A percentile compares a stretch with the other conserved stretches of the same genome.
Conservation (phyloP, 2,329 filamentous ascomycete species). For the Exophiala aquamarina region DNA sequence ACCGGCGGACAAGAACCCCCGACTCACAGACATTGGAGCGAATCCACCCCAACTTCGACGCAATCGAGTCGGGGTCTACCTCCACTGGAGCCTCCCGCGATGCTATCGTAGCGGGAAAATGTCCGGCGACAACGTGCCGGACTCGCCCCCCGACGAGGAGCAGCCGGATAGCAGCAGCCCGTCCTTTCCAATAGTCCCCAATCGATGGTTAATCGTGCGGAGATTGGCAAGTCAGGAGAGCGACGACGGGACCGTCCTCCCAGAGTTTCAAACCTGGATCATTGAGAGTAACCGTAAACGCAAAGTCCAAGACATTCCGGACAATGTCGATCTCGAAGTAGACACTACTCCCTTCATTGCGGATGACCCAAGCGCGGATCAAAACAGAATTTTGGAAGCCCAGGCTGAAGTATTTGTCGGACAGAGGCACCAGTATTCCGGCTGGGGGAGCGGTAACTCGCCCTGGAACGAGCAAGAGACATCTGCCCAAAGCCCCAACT, state of each 20-base stretch:
- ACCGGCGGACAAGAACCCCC: conserved; percentile 25
- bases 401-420: conserved; percentile 49
- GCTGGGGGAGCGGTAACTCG: too few species aligned
- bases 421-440: conserved; percentile 29
- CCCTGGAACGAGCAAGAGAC: conserved; percentile 19
- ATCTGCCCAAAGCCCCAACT: neutral
- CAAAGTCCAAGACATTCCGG: conserved; percentile 34
- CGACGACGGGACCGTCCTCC: too few species aligned
- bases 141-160: neutral
- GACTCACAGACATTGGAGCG: neutral
- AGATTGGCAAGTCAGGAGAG: too few species aligned
- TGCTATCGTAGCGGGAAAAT: conserved; percentile 32
- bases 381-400: conserved; percentile 25
- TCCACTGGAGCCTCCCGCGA: conserved; percentile 45
- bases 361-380: conserved; percentile 11
- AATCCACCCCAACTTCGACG: conserved; percentile 37
- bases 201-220: conserved; percentile 42
- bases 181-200: conserved; percentile 25
- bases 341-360: conserved; percentile 43
- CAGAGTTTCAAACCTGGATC: conserved; percentile 18
- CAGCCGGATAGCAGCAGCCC: neutral
- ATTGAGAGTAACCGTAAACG: conserved; percentile 41
- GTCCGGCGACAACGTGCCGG: conserved; percentile 20
- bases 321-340: conserved; percentile 37
- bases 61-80: conserved; percentile 42